Base-by-base conservation (phyloP, 345 rosid species). In the Boechera divaricarpa region DNA sequence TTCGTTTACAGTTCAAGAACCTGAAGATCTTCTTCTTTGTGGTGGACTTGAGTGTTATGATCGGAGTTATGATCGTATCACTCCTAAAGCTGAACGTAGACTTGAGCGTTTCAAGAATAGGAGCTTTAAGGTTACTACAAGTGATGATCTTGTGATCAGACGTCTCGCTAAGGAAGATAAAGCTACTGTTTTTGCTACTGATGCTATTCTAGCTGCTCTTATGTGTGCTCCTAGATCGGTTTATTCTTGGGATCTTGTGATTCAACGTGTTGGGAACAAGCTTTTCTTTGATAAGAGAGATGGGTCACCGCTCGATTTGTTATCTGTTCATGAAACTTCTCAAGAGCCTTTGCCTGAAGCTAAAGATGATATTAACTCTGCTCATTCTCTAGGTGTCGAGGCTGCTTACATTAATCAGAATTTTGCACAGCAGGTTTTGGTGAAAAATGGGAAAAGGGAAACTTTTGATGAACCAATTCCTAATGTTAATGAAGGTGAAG, bases 181-280 rank as follows among this genome's bases (percentile, higher is more conserved):
- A 54, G 99, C 96, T 0, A 95, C 97, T 0, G 99, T 95, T 3
- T 95, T 95, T 6, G 96, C 98, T 0, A 95, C 98, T 0, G 99
- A 95, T 64, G 83, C 92, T 2, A 95, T 95, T 29, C 79, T 95
- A 3, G 89, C 98, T 0, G 85, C 96, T 2, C 79, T 91, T 10
- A 92, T 91, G 99, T 92, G 99, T 28, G 97, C 98, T 5, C 89
- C 99, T 3, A 81, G 99, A 70, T 95, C 99, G 3, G 99, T 91
- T 58, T 95, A 95, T 82, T 91, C 98, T 0, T 92, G 99, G 99
- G 99, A 95, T 80, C 90, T 95, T 72, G 98, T 95, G 60, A 62
- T 95, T 70, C 99, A 95, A 77, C 80, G 96, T 12, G 99, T 95
- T 64, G 99, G 99, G 52, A 95, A 95, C 65, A 95, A 92, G 78